Base-by-base conservation (phyloP, 148 eudicot species). In the Rhododendron kiyosumense region DNA sequence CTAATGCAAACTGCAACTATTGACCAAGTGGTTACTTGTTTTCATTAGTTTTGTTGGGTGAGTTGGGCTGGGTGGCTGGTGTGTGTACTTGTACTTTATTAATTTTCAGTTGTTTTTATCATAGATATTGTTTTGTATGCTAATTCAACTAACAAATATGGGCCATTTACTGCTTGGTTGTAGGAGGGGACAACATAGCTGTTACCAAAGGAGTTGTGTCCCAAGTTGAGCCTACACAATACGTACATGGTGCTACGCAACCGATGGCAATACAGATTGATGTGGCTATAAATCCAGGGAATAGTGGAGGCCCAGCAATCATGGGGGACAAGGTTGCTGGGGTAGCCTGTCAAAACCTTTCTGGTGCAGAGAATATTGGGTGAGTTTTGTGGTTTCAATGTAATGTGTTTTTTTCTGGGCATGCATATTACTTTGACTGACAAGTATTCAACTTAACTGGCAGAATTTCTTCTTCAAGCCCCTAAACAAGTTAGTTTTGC, bases 341-440 rank as follows among this genome's bases (percentile, higher is more conserved):
- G 26, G 98, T 97, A 84, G 98, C 99, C 83, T 94, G 95, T 85
- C 99, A 97, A 89, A 97, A 95, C 85, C 99, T 97, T 87, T 94
- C 99, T 8, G 96, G 96, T 89, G 98, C 98, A 69, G 99, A 97
- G 90, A 97, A 97, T 88, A 97, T 95, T 82, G 99, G 99, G 99
- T 96, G 86, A 89, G 96, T 90, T 48, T 78, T 80, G 9, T 46
- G 78, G 86, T 54, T 65, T 83, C 41, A 38, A 38, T 38, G 41
- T 4, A 8, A 7, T 30, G 30, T 80, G 78, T 65, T 1, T 52
- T 7, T 88, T 22, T 34, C 17, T 46, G 26, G 45, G 69, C 2
- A 4, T 83, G 4, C 9, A 4, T 24, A 48, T 46, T 51, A 46
- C 61, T 5, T 51, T n/a, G 49, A 57, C 65, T 61, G 28, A 82